Evolutionary conservation across 139 green algal species (phyloP).

Genomic region (Limnomonas spitsbergensis): DNA sequence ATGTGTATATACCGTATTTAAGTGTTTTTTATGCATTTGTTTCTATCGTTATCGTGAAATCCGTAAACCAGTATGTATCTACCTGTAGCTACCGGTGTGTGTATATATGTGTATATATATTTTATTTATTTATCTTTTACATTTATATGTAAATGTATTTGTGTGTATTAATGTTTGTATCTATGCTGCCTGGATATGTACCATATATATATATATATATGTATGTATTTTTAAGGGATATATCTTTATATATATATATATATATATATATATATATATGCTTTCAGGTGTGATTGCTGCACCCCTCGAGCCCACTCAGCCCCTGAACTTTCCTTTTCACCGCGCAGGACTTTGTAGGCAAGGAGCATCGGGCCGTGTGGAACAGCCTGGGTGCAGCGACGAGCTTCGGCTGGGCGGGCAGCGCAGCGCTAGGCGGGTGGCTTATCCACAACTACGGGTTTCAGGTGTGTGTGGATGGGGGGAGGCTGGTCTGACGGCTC

Average conservation of each 20-base stretch:
- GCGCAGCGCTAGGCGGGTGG: constrained; percentile 49
- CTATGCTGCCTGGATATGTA: no score
- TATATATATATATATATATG: neutral
- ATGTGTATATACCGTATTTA: no score
- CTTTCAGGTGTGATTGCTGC: neutral
- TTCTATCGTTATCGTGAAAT: no score
- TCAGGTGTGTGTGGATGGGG: constrained; percentile 7
- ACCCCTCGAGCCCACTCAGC: neutral
- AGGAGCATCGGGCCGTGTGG: constrained; percentile 42
- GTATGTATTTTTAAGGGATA: neutral
- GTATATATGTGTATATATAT: no score
- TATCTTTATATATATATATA: neutral
- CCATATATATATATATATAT: no score
- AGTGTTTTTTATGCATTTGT: no score
- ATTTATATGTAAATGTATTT: no score
- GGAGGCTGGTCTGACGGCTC: neutral
- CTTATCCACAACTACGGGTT: constrained; percentile 51
- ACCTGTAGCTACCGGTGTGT: no score
- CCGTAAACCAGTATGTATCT: no score
- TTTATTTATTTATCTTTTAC: no score
- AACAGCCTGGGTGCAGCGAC: constrained; percentile 47
- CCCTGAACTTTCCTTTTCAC: no score
- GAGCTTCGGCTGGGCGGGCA: constrained; percentile 52
- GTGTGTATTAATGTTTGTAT: no score
- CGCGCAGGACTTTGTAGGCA: constrained; percentile 37